Evolutionary conservation across 257 asterid genomes (phyloP).

Genomic region (Linaria vulgaris): DNA sequence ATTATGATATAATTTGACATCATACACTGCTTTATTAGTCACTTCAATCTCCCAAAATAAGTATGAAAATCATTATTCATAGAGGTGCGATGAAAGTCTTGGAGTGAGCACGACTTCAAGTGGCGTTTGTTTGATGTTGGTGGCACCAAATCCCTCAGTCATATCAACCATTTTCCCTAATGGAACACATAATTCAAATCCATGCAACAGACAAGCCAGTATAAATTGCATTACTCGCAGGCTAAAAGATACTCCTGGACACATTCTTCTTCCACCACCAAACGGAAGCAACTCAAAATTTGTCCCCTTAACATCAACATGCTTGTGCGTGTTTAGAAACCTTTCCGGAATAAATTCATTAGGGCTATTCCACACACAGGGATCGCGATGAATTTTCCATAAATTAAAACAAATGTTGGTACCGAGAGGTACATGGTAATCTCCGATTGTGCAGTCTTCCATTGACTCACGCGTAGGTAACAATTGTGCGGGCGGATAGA

Average conservation of each 20-base stretch:
- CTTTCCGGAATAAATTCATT: constrained; percentile 31
- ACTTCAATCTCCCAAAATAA: too few relatives aligned
- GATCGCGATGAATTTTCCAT: constrained; percentile 38
- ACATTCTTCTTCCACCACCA: constrained; percentile 41
- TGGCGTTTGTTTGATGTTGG: constrained; percentile 31
- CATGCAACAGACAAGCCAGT: constrained; percentile 33
- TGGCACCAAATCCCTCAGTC: constrained; percentile 30
- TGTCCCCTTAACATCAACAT: constrained; percentile 29
- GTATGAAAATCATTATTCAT: background rate
- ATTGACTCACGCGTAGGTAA: constrained; percentile 13
- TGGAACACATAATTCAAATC: constrained; percentile 29
- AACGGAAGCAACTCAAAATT: constrained; percentile 41
- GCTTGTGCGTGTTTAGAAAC: constrained; percentile 24
- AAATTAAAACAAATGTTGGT: constrained; percentile 29
- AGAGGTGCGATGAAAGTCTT: constrained; percentile 27
- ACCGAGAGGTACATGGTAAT: constrained; percentile 32
- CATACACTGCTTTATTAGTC: too few relatives aligned
- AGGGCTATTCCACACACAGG: constrained; percentile 34
- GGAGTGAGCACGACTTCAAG: constrained; percentile 32
- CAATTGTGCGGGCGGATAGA: constrained; percentile 31
- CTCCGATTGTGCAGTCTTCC: constrained; percentile 27
- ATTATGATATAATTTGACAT: too few relatives aligned
- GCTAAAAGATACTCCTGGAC: constrained; percentile 31
- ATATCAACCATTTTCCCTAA: constrained; percentile 24
- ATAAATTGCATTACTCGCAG: constrained; percentile 31